Conservation (phyloP, 306 rosid species). For the Cucumis cinereus region DNA sequence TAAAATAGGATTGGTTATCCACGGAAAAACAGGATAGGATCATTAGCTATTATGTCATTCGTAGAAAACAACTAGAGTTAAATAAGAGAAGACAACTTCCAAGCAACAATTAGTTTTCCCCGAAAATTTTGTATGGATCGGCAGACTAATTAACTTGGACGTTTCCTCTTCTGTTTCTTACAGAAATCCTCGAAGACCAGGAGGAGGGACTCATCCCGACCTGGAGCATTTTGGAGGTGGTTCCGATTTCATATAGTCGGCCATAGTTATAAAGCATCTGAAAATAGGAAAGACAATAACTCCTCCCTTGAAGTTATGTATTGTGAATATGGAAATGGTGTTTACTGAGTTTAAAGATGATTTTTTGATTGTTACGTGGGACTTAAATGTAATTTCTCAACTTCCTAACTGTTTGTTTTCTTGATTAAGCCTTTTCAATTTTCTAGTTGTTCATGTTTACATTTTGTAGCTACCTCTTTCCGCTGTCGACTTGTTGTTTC, state of each 20-base stretch:
- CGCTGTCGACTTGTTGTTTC: background rate
- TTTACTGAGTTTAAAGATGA: background rate
- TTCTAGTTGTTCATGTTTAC: background rate
- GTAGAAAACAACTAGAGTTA: background rate
- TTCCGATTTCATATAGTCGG: slow-evolving; percentile 56
- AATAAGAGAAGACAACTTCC: background rate
- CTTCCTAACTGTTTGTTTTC: background rate
- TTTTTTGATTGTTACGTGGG: background rate
- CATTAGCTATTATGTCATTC: background rate
- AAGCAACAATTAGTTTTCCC: background rate
- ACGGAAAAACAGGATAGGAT: background rate
- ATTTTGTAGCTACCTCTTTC: background rate
- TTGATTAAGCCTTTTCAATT: background rate
- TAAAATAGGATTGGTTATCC: background rate
- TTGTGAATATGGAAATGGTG: background rate
- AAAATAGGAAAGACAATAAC: background rate
- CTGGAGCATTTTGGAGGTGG: slow-evolving; percentile 51
- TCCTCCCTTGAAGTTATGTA: background rate
- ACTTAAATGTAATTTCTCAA: background rate
- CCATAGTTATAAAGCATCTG: background rate
- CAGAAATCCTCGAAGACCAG: slow-evolving; percentile 55
- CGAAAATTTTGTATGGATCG: background rate
- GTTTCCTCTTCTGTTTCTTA: background rate
- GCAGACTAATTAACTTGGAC: background rate
- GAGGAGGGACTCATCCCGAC: slow-evolving; percentile 57